Evolutionary conservation across 352 stramenopile genomes (phyloP), one percentile per base, ranked within the genome.

Genomic region (Globisporangium rhizosaccharum): DNA sequence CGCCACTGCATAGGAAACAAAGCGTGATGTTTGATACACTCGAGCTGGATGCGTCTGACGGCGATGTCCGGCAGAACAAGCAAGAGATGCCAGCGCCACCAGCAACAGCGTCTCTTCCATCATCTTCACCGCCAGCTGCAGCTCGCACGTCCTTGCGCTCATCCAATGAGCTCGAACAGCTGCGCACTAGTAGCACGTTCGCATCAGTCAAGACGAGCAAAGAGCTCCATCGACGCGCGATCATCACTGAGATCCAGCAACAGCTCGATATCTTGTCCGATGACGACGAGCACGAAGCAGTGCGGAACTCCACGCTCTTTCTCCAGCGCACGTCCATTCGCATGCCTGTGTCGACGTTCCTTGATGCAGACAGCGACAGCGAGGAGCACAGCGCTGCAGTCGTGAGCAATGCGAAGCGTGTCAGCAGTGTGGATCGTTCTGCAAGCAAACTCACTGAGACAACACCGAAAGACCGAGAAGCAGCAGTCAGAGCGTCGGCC

Each of bases 191-290:
- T n/a, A 15, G 3, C 18, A 4, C 41, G 18, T 6, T 46, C 18
- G 20, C 44, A 18, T 28, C 37, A 5, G 2, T 46, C 37, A 25
- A 37, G 26, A 54, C 37, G 20, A 62, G 37, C 51, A 62, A 66
- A 28, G 33, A 69, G 20, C 20, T 71, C 23, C 33, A 56, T 18
- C 70, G 76, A 12, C 49, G 61, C 51, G 65, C 68, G 12, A 79
- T 85, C 53, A 42, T 87, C 46, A 66, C 62, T 17, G 64, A 82
- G 53, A 85, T 87, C 45, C 71, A 76, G 47, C 68, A 68, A 44
- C 82, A 76, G 56, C 59, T 87, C 17, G 65, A 77, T 30, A 65
- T 66, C 14, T 55, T 87, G 25, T 64, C 73, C 25, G 58, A 72
- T 2, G 71, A 82, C 25, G 71, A 81, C 18, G 64, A 80, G 20